Evolutionary conservation across 225 moss, liverwort and hornwort genomes (phyloP), one percentile per base, ranked within the genome.

Genomic region (Rhytidiadelphus loreus): DNA sequence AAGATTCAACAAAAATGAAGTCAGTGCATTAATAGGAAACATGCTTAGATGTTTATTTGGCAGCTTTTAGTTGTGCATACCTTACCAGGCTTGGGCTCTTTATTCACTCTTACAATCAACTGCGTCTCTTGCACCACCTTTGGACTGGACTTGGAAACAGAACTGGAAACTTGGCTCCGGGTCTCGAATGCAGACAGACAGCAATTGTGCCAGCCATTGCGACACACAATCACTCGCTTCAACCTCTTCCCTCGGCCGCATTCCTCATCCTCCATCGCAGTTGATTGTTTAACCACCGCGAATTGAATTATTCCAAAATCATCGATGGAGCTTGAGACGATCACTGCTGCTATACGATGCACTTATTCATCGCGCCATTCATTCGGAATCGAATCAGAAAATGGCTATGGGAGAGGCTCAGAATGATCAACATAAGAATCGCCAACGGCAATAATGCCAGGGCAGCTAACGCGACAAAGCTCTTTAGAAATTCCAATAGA

Each of bases 161-260:
- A 43, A 76, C 22, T 76, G 76, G 76, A 76, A 76, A 76, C 22
- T 1, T 76, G 76, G 76, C 76, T 87, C 37, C 57, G 65, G 50
- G 59, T 84, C 52, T 87, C 85, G 69, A 91, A 91, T 66, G 91
- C 89, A 58, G 92, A 85, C 25, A 92, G 81, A 71, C 92, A 89
- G 87, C 92, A 92, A 86, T 89, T 90, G 82, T 90, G 89, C 92
- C 89, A 90, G 35, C 90, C 92, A 85, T 92, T 92, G 61, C 90
- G 90, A 77, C 92, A 92, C 37, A 90, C 92, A 78, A 88, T 90
- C 85, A 92, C 92, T 82, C 90, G 87, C 90, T 90, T 92, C 83
- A 92, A 62, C 77, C 90, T 89, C 85, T 92, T 92, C 43, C 92
- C 92, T 74, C 90, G 87, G 25, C 92, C 92, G 32, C 89, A 92